phyloP scores from a whole-genome alignment of 441 rosid species.

The Manihot esculenta region DNA sequence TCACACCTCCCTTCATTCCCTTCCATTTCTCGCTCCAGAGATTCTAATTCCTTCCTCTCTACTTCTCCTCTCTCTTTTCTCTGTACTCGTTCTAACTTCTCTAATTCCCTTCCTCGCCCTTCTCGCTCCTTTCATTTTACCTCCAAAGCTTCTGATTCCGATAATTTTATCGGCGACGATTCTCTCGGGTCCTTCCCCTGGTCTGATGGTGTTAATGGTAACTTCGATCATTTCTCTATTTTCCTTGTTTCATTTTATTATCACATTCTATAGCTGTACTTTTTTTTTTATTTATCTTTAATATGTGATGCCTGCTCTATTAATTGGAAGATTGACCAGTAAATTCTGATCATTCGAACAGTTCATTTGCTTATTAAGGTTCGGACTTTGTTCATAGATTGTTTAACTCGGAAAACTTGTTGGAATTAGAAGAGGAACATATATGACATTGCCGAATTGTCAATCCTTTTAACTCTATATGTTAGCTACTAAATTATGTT shows the following conservation, averaged over 20 bases:
- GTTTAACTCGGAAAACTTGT: neutral
- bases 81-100: constrained; percentile 24
- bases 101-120: constrained; percentile 26
- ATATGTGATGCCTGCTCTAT: neutral
- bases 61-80: constrained; percentile 14
- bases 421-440: neutral
- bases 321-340: neutral
- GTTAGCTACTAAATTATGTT: neutral
- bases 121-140: constrained; percentile 46
- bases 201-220: constrained; percentile 64
- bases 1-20: constrained; percentile 36
- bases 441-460: neutral
- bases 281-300: neutral
- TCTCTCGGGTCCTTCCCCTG: constrained; percentile 69
- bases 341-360: neutral
- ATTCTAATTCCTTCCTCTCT: constrained; percentile 29
- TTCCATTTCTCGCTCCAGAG: constrained; percentile 33
- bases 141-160: constrained; percentile 55
- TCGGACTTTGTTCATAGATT: neutral
- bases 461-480: neutral
- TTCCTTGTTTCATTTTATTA: neutral
- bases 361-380: neutral
- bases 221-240: neutral
- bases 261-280: neutral
- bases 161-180: constrained; percentile 55